Conservation (phyloP, 345 rosid species). For the Mangifera indica region DNA sequence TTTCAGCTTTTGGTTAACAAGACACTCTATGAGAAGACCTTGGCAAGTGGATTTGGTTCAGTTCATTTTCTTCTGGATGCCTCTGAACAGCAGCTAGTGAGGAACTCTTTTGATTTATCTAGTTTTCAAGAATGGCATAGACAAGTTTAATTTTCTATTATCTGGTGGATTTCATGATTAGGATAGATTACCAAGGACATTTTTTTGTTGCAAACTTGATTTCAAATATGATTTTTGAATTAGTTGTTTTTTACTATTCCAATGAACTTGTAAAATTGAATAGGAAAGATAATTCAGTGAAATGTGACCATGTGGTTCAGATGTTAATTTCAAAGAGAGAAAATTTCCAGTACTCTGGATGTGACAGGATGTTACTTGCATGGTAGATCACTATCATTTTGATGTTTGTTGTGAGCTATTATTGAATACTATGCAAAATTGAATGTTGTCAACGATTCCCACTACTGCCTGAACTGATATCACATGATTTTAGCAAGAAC, state of each 20-base stretch:
- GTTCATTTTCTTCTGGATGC: slow-evolving; percentile 96
- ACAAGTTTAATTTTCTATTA: not conserved
- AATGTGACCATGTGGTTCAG: too few relatives aligned
- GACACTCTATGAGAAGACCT: slow-evolving; percentile 93
- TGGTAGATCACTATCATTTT: too few relatives aligned
- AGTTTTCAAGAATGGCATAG: slow-evolving; percentile 8
- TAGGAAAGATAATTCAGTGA: too few relatives aligned
- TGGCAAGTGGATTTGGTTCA: slow-evolving; percentile 95
- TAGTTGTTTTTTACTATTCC: not conserved
- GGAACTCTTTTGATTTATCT: slow-evolving; percentile 22
- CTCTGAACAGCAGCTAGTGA: slow-evolving; percentile 92
- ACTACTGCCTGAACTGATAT: too few relatives aligned
- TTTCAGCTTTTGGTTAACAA: slow-evolving; percentile 84
- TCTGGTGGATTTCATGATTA: not conserved
- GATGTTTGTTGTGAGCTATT: too few relatives aligned
- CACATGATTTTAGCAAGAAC: too few relatives aligned
- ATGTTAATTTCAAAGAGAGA: too few relatives aligned
- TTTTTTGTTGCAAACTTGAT: not conserved
- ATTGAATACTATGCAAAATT: too few relatives aligned
- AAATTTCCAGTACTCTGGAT: too few relatives aligned
- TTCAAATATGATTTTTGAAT: not conserved
- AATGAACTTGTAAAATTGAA: not conserved
- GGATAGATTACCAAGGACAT: not conserved
- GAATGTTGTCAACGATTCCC: too few relatives aligned
- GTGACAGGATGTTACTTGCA: too few relatives aligned